phyloP scores from a whole-genome alignment of 495 filamentous ascomycete species.

The Annulohypoxylon stygium region DNA sequence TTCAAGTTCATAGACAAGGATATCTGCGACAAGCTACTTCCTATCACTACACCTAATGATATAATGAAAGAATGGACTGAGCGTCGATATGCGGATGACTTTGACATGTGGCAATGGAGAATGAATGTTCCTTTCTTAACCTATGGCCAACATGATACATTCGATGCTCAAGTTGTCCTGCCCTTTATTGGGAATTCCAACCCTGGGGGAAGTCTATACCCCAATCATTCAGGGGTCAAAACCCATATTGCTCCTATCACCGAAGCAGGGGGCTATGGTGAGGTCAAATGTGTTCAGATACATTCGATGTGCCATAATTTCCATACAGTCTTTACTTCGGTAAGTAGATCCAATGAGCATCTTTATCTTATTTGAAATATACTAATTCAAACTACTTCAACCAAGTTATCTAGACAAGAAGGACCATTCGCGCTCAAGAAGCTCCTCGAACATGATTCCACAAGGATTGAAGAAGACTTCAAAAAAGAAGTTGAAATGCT shows the following conservation, averaged over 20 bases:
- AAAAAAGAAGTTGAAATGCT: slow-evolving; percentile 38
- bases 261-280: slow-evolving; percentile 15
- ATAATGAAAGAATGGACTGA: too few species aligned
- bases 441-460: not conserved
- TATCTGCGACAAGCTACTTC: not conserved
- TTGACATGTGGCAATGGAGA: slow-evolving; percentile 23
- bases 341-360: too few species aligned
- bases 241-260: not conserved
- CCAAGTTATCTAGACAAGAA: slow-evolving; percentile 10
- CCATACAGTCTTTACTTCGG: not conserved
- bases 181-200: slow-evolving; percentile 3
- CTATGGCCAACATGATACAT: not conserved
- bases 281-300: slow-evolving; percentile 21
- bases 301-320: slow-evolving; percentile 19
- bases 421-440: slow-evolving; percentile 27
- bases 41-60: too few species aligned
- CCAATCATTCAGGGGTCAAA: not conserved
- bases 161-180: slow-evolving; percentile 1
- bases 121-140: slow-evolving; percentile 22
- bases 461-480: slow-evolving; percentile 10
- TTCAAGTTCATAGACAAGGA: slow-evolving; percentile 30
- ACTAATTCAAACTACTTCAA: too few species aligned
- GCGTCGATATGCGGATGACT: slow-evolving; percentile 3
- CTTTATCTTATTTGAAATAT: too few species aligned
- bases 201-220: not conserved